Base-by-base conservation (phyloP, 352 stramenopile species). In the Phytophthora europaea region DNA sequence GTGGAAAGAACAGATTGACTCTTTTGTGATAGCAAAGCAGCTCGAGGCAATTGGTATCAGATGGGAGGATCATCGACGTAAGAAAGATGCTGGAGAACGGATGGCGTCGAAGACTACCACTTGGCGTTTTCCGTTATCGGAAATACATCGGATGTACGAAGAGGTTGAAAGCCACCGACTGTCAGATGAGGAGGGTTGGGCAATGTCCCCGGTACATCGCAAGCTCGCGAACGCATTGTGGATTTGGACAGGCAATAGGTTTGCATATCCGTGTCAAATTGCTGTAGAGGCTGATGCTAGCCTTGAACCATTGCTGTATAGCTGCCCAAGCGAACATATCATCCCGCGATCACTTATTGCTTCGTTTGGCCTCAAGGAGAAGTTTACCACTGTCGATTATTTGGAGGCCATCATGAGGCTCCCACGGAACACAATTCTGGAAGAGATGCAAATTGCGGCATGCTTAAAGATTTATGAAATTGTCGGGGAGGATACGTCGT, bases 241-340 rank as follows among this genome's bases (percentile, higher is more conserved):
- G 88, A 81, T 95, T 28, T 95, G 88, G 87, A 94, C 87, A 7
- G 85, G 87, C 23, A 88, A 82, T 51, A 34, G 26, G 1, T 94
- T 94, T 79, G 76, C 70, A 12, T 79, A 76, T 2, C 68, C 86
- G 20, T 79, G 76, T 6, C 83, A 91, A 75, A 69, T 95, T 16
- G 88, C 88, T 23, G 63, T 84, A 13, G 61, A 87, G 33, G 70
- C 71, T 6, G 80, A 90, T 10, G 28, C 66, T 34, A 71, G 71
- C 6, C 63, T 95, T 6, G 81, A 92, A 40, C 88, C 87, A 36
- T 67, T 95, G 18, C 67, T 95, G 43, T 92, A 85, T 63, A 67
- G 66, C 52, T 87, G 80, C 15, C 88, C 88, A 23, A 80, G 80
- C 8, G 83, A 92, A 22, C 71, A 84, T 23, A 72, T 94, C 55